These are phyloP conservation scores for Ophiostoma novo-ulmi DNA, from an alignment of 2,329 filamentous ascomycete species.

Conservation along the genomic window DNA sequence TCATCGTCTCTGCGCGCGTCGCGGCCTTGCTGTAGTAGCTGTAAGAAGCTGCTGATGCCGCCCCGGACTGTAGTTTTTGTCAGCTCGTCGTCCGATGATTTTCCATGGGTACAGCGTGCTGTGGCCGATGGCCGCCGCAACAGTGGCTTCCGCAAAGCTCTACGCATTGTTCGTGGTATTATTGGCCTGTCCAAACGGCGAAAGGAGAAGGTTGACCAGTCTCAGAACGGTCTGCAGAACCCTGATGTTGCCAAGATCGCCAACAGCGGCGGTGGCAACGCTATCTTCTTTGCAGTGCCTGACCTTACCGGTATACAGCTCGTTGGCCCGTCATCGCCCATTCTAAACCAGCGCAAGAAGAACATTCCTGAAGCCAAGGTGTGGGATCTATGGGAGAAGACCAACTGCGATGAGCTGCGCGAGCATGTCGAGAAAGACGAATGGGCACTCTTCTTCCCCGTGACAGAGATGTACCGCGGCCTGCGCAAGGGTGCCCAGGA, in stretches of 20 bases:
- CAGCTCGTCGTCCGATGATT: slow-evolving; percentile 7
- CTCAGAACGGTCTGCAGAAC: neutral
- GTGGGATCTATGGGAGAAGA: slow-evolving; percentile 26
- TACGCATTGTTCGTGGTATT: neutral
- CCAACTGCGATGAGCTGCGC: slow-evolving; percentile 20
- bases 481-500: slow-evolving; percentile 4
- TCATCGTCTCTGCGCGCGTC: neutral
- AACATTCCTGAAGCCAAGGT: neutral
- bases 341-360: neutral
- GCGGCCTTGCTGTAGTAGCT: slow-evolving; percentile 1
- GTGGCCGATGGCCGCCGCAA: neutral
- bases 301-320: slow-evolving; percentile 3
- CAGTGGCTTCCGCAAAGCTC: neutral
- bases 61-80: slow-evolving; percentile 20
- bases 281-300: neutral
- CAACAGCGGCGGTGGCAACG: slow-evolving; percentile 16
- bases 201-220: neutral
- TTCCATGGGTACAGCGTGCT: slow-evolving; percentile 2
- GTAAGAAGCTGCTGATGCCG: slow-evolving; percentile 17
- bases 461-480: slow-evolving; percentile 24
- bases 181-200: slow-evolving; percentile 3
- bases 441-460: slow-evolving; percentile 20
- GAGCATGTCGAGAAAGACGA: neutral
- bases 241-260: slow-evolving; percentile 7
- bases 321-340: neutral